Evolutionary conservation across 257 asterid species (phyloP).

Genomic region (Fraxinus anomala): DNA sequence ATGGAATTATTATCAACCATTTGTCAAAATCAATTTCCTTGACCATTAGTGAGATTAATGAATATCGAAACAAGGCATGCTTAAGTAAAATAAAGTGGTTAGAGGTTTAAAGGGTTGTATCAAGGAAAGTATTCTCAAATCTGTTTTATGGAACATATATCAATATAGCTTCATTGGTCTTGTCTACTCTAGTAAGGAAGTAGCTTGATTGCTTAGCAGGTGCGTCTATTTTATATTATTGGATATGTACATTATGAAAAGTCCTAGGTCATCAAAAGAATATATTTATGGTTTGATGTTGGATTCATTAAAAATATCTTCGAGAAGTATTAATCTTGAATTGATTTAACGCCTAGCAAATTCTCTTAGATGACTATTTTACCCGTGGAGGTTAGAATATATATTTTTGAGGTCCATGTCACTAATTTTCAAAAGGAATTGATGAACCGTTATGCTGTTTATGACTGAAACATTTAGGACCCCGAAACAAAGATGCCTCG

Average conservation of each 20-base stretch:
- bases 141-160: background rate
- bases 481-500: constrained; percentile 93
- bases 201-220: background rate
- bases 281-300: background rate
- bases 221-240: background rate
- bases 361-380: background rate
- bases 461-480: constrained; percentile 54
- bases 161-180: background rate
- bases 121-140: background rate
- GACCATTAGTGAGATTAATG: too few species aligned
- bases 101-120: background rate
- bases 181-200: background rate
- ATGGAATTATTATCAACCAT: background rate
- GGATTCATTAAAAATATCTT: background rate
- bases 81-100: background rate
- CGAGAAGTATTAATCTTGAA: background rate
- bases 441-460: constrained; percentile 26
- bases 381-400: background rate
- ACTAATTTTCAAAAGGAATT: background rate
- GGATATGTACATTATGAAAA: background rate
- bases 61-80: too few species aligned
- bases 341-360: background rate
- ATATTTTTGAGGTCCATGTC: background rate
- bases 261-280: background rate
- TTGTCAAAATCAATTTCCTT: background rate